Evolutionary conservation across 2,329 filamentous ascomycete species (phyloP), one percentile per base, ranked within the genome.

Genomic region (Rhytidhysteron rufulum): DNA sequence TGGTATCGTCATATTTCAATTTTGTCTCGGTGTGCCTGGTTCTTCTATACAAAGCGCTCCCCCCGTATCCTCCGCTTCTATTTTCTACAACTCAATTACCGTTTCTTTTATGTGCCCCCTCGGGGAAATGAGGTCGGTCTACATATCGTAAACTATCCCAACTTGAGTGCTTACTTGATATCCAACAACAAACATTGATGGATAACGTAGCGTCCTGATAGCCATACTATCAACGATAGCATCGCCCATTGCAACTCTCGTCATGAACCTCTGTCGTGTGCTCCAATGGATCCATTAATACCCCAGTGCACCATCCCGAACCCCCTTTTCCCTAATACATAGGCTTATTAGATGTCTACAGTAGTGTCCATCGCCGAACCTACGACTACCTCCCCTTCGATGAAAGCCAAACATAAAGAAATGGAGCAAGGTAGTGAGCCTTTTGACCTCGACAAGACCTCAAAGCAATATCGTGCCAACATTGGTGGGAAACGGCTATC

Each of bases 361-460:
- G 71, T 66, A 44, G 70, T 73, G 24, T 68, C 70, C 4, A 73
- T 73, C 48, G 67, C 66, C 37, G 61, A 70, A 24, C 54, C 66
- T 21, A 70, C 73, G 45, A 64, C 61, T 34, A 71, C 72, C 34
- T 74, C 71, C 17, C 71, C 72, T 27, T 49, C 72, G 45, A 65
- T 73, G 45, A 63, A 67, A 19, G 71, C 63, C 18, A 68, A 65
- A 39, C 60, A 67, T 42, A 73, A 73, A 44, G 66, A 68, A 18
- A 50, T 66, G 31, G 67, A 72, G n/a, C 61, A 65, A 16, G 58
- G 58, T 38, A 40, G 44, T 15, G 68, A 72, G 21, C 62, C 65
- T 16, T 57, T 67, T 35, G 58, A 64, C 29, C 57, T 70, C 33
- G 68, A 68, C 31, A 62, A 67, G 43, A 39, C 52, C 39, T 34